Conservation (phyloP, 495 filamentous ascomycete species). For the Cercophora sp. region DNA sequence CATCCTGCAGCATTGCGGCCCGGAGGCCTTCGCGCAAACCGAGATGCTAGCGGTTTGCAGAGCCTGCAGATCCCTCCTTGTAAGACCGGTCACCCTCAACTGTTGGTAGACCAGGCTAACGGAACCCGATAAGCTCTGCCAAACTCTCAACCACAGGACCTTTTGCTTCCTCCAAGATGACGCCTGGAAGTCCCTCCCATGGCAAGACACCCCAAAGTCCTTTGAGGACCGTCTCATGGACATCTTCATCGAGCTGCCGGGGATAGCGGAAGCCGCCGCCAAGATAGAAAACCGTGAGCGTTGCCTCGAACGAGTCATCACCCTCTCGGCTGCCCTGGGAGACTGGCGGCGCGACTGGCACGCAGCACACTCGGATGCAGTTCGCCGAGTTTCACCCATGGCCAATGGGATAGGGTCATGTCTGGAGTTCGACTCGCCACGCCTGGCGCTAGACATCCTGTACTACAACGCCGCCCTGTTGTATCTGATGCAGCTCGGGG, state of each 20-base stretch:
- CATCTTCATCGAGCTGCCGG: conserved; percentile 9
- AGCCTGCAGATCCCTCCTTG: not conserved
- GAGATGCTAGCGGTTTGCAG: not conserved
- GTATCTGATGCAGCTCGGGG: not conserved
- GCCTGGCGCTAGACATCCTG: not conserved
- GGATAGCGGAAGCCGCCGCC: conserved; percentile 2
- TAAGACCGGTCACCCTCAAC: not conserved
- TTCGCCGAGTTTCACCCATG: not conserved
- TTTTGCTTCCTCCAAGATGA: conserved; percentile 5
- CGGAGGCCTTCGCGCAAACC: not conserved
- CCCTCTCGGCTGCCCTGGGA: not conserved
- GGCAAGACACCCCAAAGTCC: conserved; percentile 2
- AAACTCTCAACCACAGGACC: not conserved
- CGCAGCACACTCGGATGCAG: not conserved
- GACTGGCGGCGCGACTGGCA: not conserved
- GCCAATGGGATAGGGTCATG: not conserved
- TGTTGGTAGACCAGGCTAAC: too few relatives aligned
- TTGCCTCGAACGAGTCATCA: not conserved
- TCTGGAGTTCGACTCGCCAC: not conserved
- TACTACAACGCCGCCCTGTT: conserved; percentile 2
- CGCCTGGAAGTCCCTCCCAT: conserved; percentile 8
- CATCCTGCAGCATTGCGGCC: conserved; percentile 4
- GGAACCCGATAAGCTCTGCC: conserved; percentile 3
- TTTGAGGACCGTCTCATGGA: conserved; percentile 15
- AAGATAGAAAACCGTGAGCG: not conserved